Conservation (phyloP, 257 asterid genomes). For the Marsdenia floribunda region DNA sequence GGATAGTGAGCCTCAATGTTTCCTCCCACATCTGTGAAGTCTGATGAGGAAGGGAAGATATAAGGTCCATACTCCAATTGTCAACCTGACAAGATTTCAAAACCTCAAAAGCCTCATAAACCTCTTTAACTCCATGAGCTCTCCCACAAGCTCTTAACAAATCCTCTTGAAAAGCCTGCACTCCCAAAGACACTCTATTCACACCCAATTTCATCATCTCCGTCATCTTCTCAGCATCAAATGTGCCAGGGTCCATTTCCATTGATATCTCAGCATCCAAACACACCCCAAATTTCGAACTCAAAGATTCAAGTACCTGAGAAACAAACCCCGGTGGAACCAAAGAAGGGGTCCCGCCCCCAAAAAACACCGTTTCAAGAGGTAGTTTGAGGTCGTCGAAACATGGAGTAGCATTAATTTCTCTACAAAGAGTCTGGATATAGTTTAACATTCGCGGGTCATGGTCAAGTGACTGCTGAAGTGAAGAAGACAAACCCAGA, state of each 20-base stretch:
- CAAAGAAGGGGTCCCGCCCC: constrained; percentile 95
- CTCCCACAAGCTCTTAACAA: constrained; percentile 87
- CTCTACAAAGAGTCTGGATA: constrained; percentile 57
- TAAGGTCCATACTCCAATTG: constrained; percentile 92
- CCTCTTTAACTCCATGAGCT: constrained; percentile 74
- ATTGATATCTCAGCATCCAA: constrained; percentile 82
- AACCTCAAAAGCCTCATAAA: constrained; percentile 70
- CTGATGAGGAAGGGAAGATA: constrained; percentile 88
- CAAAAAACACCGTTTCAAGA: constrained; percentile 83
- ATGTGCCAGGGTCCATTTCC: constrained; percentile 99
- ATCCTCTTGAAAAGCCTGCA: constrained; percentile 83
- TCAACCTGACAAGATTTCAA: constrained; percentile 52
- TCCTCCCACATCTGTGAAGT: constrained; percentile 80
- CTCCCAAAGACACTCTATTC: constrained; percentile 90
- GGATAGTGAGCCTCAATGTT: constrained; percentile 62
- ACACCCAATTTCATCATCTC: constrained; percentile 62
- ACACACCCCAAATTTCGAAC: constrained; percentile 53
- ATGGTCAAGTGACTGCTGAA: constrained; percentile 20
- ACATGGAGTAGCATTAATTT: constrained; percentile 52
- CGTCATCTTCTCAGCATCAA: constrained; percentile 47
- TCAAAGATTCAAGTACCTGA: constrained; percentile 47
- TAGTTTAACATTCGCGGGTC: constrained; percentile 73
- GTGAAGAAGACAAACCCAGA: constrained; percentile 52
- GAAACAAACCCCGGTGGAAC: constrained; percentile 73
- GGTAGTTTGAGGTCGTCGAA: constrained; percentile 41